A percentile compares a stretch with the other conserved stretches of the same genome.
Evolutionary conservation across 2,329 filamentous ascomycete genomes (phyloP).

Genomic region (Ascochyta fabae): DNA sequence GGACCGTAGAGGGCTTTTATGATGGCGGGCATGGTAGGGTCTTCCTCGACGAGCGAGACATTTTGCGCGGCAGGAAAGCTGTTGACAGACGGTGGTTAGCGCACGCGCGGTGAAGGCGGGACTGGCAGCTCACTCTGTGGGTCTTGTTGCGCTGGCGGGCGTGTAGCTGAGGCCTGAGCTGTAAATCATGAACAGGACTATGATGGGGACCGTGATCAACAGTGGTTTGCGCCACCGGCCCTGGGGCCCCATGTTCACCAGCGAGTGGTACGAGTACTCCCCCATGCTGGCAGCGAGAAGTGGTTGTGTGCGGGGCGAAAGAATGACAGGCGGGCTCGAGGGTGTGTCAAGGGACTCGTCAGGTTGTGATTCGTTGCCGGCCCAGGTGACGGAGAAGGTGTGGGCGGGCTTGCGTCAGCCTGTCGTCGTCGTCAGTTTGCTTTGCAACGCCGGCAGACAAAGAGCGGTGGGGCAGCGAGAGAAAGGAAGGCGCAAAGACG

Average conservation of each 20-base stretch:
- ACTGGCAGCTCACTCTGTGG: slow-evolving; percentile 28
- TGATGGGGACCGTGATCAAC: slow-evolving; percentile 41
- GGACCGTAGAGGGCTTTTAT: slow-evolving; percentile 48
- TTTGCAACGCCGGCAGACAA: neutral
- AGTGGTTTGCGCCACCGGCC: slow-evolving; percentile 45
- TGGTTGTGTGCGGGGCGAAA: slow-evolving; percentile 7
- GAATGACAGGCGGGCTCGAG: slow-evolving; percentile 1
- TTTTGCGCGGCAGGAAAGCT: slow-evolving; percentile 37
- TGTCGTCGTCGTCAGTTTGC: slow-evolving; percentile 2
- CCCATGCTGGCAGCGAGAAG: slow-evolving; percentile 16
- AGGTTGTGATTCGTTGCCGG: slow-evolving; percentile 7
- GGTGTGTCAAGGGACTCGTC: neutral
- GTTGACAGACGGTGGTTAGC: slow-evolving; percentile 10
- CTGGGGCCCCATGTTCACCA: slow-evolving; percentile 44
- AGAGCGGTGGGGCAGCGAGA: neutral
- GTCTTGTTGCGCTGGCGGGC: slow-evolving; percentile 22
- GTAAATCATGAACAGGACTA: slow-evolving; percentile 40
- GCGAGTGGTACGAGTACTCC: slow-evolving; percentile 40
- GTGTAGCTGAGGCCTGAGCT: slow-evolving; percentile 36
- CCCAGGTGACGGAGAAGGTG: slow-evolving; percentile 2
- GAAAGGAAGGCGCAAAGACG: slow-evolving; percentile 6
- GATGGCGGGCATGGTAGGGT: slow-evolving; percentile 45
- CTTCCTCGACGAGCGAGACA: slow-evolving; percentile 34
- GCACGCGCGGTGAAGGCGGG: neutral
- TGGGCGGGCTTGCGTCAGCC: slow-evolving; percentile 9